Conservation (phyloP, 2,329 filamentous ascomycete species). For the Phialocephala sp. region DNA sequence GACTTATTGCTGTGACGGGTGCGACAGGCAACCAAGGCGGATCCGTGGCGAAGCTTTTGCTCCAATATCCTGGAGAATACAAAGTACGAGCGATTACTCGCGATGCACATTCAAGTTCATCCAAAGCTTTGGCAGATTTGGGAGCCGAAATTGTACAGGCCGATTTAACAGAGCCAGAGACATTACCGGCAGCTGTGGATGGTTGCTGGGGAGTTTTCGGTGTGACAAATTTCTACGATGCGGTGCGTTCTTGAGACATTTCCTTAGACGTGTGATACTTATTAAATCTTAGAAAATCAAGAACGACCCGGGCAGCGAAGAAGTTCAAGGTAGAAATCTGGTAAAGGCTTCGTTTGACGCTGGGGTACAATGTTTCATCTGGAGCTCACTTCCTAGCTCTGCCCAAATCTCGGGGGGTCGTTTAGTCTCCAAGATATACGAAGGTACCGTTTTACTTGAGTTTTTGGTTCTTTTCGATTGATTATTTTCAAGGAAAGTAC, state of each 20-base stretch:
- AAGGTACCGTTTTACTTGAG: background rate
- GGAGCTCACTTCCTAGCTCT: background rate
- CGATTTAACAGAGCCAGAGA: constrained; percentile 2
- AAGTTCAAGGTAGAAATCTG: background rate
- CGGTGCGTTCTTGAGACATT: background rate
- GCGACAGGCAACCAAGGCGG: constrained; percentile 6
- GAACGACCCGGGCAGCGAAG: background rate
- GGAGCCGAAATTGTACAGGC: background rate
- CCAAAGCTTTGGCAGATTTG: background rate
- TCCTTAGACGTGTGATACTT: background rate
- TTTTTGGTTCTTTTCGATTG: background rate
- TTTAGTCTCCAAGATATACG: background rate
- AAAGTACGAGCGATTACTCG: constrained; percentile 5
- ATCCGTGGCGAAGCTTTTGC: background rate
- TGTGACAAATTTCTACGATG: background rate
- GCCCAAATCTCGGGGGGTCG: background rate
- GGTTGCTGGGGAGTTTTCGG: background rate
- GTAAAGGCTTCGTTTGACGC: background rate
- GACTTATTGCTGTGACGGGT: background rate
- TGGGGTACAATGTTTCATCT: background rate
- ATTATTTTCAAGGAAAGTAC: background rate
- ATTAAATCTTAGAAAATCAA: background rate
- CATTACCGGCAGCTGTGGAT: background rate
- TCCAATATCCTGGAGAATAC: background rate
- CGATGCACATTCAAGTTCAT: background rate